A percentile compares a stretch with the other conserved stretches of the same genome.
Evolutionary conservation across 805 yeast genomes (phyloP).

Genomic region (Candida coquimbonensis): DNA sequence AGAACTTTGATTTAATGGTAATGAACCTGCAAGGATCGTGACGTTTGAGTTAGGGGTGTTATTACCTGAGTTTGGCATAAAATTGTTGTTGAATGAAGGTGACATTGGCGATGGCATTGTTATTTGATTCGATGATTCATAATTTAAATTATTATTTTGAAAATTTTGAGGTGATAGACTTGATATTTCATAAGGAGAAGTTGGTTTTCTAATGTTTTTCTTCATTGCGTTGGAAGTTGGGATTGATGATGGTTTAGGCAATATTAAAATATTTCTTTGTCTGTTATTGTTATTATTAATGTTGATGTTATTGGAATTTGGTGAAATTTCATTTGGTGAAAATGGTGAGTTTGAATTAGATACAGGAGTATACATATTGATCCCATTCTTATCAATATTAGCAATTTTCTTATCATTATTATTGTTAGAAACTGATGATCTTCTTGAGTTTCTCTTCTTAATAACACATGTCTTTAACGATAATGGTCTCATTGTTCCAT

Average conservation of each 20-base stretch:
- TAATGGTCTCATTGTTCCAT: conserved; percentile 88
- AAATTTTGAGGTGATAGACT: conserved; percentile 15
- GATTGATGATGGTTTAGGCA: conserved; percentile 22
- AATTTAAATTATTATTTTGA: background rate
- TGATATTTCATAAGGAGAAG: conserved; percentile 10
- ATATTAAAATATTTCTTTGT: conserved; percentile 22
- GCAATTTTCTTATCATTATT: conserved; percentile 11
- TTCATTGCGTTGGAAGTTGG: background rate
- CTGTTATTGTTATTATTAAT: conserved; percentile 4
- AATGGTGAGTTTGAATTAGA: conserved; percentile 19
- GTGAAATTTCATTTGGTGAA: conserved; percentile 4
- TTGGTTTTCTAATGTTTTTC: background rate
- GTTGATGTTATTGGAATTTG: background rate
- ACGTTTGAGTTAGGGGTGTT: conserved; percentile 1
- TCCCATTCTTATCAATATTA: conserved; percentile 17
- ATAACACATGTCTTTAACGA: conserved; percentile 88
- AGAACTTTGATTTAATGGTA: conserved; percentile 15
- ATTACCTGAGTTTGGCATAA: background rate
- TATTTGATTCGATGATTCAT: conserved; percentile 18
- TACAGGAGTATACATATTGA: conserved; percentile 18
- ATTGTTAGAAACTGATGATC: conserved; percentile 15
- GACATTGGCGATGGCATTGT: conserved; percentile 23
- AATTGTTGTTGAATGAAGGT: conserved; percentile 12
- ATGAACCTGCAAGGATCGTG: conserved; percentile 10
- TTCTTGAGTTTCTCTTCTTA: conserved; percentile 54